phyloP scores from a whole-genome alignment of 352 stramenopile species.

The Phytopythium boreale region DNA sequence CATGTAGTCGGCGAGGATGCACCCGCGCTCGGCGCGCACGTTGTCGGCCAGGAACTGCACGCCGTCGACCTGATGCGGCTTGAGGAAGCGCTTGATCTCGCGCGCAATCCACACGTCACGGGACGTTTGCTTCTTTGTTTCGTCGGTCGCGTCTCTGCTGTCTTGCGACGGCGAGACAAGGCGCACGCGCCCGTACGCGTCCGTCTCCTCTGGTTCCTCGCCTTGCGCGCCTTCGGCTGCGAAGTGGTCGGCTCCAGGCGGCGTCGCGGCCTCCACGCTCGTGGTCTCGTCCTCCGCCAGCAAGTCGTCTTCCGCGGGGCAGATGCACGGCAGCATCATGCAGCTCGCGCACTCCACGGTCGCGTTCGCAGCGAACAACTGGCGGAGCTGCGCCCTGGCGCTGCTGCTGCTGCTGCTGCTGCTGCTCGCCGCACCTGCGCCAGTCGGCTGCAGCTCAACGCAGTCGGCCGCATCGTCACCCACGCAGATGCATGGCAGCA shows the following conservation, averaged over 20 bases:
- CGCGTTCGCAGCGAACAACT: conserved; percentile 51
- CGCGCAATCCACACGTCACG: conserved; percentile 57
- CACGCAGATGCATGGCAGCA: conserved; percentile 76
- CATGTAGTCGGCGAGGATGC: conserved; percentile 90
- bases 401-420: not conserved
- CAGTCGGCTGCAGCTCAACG: conserved; percentile 16
- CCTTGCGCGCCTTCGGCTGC: conserved; percentile 9
- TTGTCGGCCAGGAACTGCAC: conserved; percentile 69
- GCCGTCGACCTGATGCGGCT: conserved; percentile 75
- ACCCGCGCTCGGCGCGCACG: conserved; percentile 51
- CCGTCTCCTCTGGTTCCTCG: conserved; percentile 28
- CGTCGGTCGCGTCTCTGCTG: not conserved
- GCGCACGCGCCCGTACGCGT: conserved; percentile 57
- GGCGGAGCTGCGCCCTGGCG: conserved; percentile 39
- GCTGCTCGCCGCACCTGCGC: not conserved
- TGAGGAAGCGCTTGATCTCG: conserved; percentile 74
- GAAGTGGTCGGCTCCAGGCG: conserved; percentile 15
- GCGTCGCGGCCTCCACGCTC: conserved; percentile 38
- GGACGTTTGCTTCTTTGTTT: not conserved
- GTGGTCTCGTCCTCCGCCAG: conserved; percentile 37
- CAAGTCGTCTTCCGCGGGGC: conserved; percentile 51
- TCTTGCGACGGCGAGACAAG: conserved; percentile 11
- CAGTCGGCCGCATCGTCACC: conserved; percentile 27
- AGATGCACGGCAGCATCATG: conserved; percentile 83
- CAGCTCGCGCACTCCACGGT: conserved; percentile 61